Evolutionary conservation across 140 eudicot genomes (phyloP).

Genomic region (Cichorium intybus): DNA sequence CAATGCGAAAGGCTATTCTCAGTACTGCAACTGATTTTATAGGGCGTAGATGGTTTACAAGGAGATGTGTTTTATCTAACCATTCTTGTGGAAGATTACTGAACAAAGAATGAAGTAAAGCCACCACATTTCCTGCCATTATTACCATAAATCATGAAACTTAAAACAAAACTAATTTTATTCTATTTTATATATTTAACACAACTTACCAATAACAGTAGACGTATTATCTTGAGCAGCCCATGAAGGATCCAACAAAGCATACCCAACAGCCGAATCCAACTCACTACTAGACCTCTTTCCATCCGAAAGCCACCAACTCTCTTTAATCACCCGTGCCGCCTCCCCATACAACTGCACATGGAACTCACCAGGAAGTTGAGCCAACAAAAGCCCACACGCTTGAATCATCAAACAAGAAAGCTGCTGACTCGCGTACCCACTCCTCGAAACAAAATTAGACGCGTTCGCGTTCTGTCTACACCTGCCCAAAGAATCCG

Average conservation of each 20-base stretch:
- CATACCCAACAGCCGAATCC: slow-evolving; percentile 90
- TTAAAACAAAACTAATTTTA: neutral
- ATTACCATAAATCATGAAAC: slow-evolving; percentile 12
- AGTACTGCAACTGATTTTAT: slow-evolving; percentile 83
- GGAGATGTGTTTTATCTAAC: slow-evolving; percentile 84
- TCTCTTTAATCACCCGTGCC: slow-evolving; percentile 79
- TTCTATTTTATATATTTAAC: neutral
- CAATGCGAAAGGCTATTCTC: slow-evolving; percentile 91
- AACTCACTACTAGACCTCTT: slow-evolving; percentile 63
- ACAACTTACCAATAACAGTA: slow-evolving; percentile 64
- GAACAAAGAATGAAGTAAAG: slow-evolving; percentile 78
- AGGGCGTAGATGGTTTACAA: slow-evolving; percentile 80
- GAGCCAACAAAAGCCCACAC: slow-evolving; percentile 86
- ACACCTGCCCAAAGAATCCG: slow-evolving; percentile 74
- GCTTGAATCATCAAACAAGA: slow-evolving; percentile 97
- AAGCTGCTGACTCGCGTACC: slow-evolving; percentile 85
- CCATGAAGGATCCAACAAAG: slow-evolving; percentile 90
- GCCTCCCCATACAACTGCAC: slow-evolving; percentile 79
- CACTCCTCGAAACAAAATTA: slow-evolving; percentile 76
- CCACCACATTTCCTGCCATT: slow-evolving; percentile 77
- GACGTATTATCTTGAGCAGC: slow-evolving; percentile 98
- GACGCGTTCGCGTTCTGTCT: slow-evolving; percentile 48
- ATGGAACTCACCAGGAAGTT: slow-evolving; percentile 86
- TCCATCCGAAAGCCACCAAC: slow-evolving; percentile 89
- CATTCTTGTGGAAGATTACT: slow-evolving; percentile 91